These are phyloP conservation scores for Xylaria sp. DNA, from an alignment of 2,329 filamentous ascomycete genomes.

Conservation along the genomic window DNA sequence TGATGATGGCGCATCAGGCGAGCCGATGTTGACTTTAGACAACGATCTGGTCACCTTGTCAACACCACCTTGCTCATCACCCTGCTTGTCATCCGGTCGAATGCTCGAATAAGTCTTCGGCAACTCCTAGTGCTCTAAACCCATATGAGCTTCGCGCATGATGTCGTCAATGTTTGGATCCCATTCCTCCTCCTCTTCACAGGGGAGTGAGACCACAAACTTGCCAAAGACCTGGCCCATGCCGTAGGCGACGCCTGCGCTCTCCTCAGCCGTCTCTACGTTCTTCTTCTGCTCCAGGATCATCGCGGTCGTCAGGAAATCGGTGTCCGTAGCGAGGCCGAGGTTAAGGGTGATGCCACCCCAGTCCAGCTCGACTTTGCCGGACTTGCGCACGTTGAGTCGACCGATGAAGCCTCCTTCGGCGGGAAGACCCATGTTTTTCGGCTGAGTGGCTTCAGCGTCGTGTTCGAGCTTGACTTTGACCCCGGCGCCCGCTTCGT, in stretches of 20 bases:
- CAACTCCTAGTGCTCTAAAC: too few species aligned
- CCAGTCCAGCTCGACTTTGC: constrained; percentile 58
- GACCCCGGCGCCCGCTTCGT: constrained; percentile 2
- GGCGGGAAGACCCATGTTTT: constrained; percentile 37
- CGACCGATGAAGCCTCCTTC: constrained; percentile 56
- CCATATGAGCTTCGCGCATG: constrained; percentile 7
- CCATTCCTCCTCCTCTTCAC: constrained; percentile 55
- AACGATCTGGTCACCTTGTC: too few species aligned
- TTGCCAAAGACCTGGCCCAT: constrained; percentile 61
- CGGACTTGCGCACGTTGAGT: constrained; percentile 56
- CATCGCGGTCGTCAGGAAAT: constrained; percentile 54
- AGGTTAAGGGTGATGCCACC: constrained; percentile 53
- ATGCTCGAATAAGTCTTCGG: too few species aligned
- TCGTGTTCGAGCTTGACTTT: constrained; percentile 30
- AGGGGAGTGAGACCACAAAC: constrained; percentile 55
- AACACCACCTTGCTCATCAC: too few species aligned
- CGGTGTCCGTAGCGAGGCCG: constrained; percentile 45
- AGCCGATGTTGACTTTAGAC: too few species aligned
- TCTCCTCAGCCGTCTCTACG: constrained; percentile 39
- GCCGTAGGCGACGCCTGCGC: constrained; percentile 48
- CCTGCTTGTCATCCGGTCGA: too few species aligned
- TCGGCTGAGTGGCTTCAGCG: constrained; percentile 23
- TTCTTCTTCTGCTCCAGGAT: constrained; percentile 53
- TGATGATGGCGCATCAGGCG: too few species aligned
- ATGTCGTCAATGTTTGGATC: constrained; percentile 37